Conservation (phyloP, 2,329 filamentous ascomycete genomes). For the Pseudodiploospora longispora region DNA sequence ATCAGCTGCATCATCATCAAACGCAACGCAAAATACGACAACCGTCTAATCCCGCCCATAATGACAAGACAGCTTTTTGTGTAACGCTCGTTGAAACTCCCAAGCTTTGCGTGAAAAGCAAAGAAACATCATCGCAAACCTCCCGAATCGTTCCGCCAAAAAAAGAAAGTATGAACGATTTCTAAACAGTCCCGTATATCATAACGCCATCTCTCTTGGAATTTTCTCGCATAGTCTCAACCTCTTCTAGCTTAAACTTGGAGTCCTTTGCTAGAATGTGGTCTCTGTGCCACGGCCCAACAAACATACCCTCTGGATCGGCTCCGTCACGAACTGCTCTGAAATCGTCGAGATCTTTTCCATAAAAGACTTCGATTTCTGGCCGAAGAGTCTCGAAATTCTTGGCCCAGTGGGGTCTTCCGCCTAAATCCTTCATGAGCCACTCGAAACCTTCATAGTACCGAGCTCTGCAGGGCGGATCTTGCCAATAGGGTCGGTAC, state of each 20-base stretch:
- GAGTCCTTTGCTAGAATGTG: constrained; percentile 43
- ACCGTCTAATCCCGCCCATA: too few relatives aligned
- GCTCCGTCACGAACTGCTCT: constrained; percentile 58
- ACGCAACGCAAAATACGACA: too few relatives aligned
- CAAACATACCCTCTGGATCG: constrained; percentile 79
- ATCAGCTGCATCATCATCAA: too few relatives aligned
- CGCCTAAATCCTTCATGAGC: constrained; percentile 79
- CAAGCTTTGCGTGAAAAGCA: too few relatives aligned
- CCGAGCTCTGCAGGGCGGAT: constrained; percentile 65
- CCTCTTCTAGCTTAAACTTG: constrained; percentile 28
- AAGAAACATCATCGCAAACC: too few relatives aligned
- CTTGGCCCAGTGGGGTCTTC: constrained; percentile 85
- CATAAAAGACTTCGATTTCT: constrained; percentile 62
- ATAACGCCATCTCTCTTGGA: constrained; percentile 19
- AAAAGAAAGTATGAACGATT: too few relatives aligned
- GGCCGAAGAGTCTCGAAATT: constrained; percentile 61
- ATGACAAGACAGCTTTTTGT: too few relatives aligned
- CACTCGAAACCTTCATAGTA: constrained; percentile 91
- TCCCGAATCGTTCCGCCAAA: too few relatives aligned
- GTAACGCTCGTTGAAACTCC: too few relatives aligned
- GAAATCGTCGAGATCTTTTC: constrained; percentile 58
- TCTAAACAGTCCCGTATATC: constrained; percentile 6
- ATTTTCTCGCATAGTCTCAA: constrained; percentile 21
- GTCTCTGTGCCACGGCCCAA: constrained; percentile 81
- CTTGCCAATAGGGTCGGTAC: constrained; percentile 70